Conservation (phyloP, 805 yeast genomes). For the Candida peoriensis region DNA sequence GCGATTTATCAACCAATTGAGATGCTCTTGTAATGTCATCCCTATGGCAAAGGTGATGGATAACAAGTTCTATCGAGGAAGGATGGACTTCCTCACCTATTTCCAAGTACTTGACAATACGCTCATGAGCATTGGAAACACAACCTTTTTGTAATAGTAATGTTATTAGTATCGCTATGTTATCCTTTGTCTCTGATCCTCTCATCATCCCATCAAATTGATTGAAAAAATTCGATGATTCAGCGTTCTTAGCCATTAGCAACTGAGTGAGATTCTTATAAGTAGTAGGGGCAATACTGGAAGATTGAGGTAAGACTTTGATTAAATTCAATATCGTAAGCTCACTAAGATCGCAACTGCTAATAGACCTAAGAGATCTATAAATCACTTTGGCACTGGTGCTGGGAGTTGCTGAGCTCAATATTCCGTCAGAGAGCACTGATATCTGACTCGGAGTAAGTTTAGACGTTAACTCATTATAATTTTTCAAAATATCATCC, state of each 20-base stretch:
- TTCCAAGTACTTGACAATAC: neutral
- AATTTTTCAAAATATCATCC: neutral
- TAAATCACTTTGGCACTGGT: neutral
- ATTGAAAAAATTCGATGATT: neutral
- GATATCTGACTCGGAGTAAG: neutral
- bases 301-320: too few relatives aligned
- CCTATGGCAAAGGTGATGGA: constrained; percentile 7
- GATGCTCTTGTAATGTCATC: constrained; percentile 9
- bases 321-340: too few relatives aligned
- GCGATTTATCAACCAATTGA: constrained; percentile 4
- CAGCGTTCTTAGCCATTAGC: too few relatives aligned
- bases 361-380: too few relatives aligned
- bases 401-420: neutral
- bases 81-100: neutral
- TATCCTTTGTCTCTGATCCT: constrained; percentile 1
- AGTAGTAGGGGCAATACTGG: too few relatives aligned
- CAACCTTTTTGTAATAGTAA: constrained; percentile 7
- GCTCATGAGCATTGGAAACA: constrained; percentile 7
- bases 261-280: too few relatives aligned
- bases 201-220: constrained; percentile 1
- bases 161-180: constrained; percentile 5
- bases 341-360: too few relatives aligned
- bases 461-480: neutral
- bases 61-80: constrained; percentile 11
- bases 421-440: neutral